Evolutionary conservation across 169 alveolate species (phyloP).

Genomic region (Cryptosporidium felis): DNA sequence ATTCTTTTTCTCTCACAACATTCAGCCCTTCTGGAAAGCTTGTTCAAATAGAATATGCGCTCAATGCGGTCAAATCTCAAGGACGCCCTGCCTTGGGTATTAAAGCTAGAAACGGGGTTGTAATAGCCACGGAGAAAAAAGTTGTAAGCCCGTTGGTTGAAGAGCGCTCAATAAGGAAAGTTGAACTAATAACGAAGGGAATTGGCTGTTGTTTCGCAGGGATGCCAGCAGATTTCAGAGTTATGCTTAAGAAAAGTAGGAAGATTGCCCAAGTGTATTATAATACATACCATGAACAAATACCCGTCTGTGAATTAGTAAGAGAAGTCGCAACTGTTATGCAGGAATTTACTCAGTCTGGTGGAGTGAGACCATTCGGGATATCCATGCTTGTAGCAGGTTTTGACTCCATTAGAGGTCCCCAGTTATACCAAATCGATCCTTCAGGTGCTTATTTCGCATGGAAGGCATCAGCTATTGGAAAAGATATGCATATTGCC

Average conservation of each 20-base stretch:
- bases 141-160: constrained; percentile 90
- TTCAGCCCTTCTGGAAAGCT: constrained; percentile 96
- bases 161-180: constrained; percentile 90
- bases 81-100: constrained; percentile 96
- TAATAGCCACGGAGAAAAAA: constrained; percentile 94
- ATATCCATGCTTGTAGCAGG: constrained; percentile 97
- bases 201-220: constrained; percentile 96
- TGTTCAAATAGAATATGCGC: constrained; percentile 96
- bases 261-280: constrained; percentile 88
- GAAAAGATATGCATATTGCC: constrained; percentile 96
- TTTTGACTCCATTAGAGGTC: constrained; percentile 92
- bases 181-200: constrained; percentile 89
- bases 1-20: constrained; percentile 93
- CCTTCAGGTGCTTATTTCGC: constrained; percentile 98
- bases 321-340: constrained; percentile 94
- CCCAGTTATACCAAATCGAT: constrained; percentile 95
- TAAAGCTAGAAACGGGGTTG: constrained; percentile 95
- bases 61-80: constrained; percentile 91
- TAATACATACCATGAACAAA: constrained; percentile 91
- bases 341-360: constrained; percentile 98
- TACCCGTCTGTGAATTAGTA: constrained; percentile 93
- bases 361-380: constrained; percentile 99
- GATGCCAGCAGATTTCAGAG: constrained; percentile 98
- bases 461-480: constrained; percentile 98
- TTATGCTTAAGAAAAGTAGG: constrained; percentile 86